phyloP scores from a whole-genome alignment of 192 early-diverging fungal species.

The Coemansia sp. region DNA sequence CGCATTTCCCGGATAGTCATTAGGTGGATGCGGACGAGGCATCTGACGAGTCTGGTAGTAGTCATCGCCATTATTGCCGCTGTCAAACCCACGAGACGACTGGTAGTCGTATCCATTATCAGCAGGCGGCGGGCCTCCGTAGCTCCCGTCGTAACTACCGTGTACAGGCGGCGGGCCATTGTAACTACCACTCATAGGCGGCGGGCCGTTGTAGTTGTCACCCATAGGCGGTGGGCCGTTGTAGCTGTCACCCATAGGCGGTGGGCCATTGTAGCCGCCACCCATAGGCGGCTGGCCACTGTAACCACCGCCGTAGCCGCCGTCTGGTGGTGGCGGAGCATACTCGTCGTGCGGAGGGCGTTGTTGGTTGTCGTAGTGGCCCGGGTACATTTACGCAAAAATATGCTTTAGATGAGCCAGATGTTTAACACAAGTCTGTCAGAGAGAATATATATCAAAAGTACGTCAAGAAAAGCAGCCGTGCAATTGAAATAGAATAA shows the following conservation, averaged over 20 bases:
- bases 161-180: not conserved
- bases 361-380: slow-evolving; percentile 32
- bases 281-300: not conserved
- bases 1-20: slow-evolving; percentile 4
- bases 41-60: not conserved
- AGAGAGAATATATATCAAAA: not conserved
- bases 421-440: not conserved
- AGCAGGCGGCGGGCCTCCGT: not conserved
- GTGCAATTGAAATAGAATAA: not conserved
- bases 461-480: not conserved
- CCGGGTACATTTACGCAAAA: slow-evolving; percentile 34
- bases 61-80: not conserved
- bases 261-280: not conserved
- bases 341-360: slow-evolving; percentile 14
- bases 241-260: not conserved
- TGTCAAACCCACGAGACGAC: not conserved
- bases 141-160: not conserved
- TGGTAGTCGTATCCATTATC: not conserved
- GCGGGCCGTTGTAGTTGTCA: not conserved
- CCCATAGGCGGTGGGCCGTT: not conserved
- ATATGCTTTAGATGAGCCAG: not conserved
- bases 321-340: slow-evolving; percentile 1
- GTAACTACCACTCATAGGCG: not conserved
- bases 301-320: not conserved
- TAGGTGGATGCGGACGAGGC: not conserved